Conservation (phyloP, 352 stramenopile species). For the Phytophthora tubulina region DNA sequence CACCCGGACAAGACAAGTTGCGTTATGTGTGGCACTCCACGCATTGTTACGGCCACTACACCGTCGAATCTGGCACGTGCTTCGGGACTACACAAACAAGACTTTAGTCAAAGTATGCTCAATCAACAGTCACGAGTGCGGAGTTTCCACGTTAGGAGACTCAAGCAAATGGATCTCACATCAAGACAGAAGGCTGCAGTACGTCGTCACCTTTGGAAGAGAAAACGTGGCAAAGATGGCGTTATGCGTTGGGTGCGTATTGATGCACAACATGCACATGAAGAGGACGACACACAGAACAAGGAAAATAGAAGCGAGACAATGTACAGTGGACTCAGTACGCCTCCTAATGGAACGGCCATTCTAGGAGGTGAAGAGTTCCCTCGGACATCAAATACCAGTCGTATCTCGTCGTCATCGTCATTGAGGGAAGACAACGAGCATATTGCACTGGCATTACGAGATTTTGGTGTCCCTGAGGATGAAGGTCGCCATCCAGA, state of each 20-base stretch:
- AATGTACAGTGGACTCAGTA: conserved; percentile 60
- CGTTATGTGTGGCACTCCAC: conserved; percentile 87
- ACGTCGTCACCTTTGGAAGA: conserved; percentile 79
- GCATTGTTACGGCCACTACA: conserved; percentile 62
- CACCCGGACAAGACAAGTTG: conserved; percentile 83
- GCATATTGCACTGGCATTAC: conserved; percentile 77
- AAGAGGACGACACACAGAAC: conserved; percentile 37
- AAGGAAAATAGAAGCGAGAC: conserved; percentile 33
- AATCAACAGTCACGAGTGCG: conserved; percentile 86
- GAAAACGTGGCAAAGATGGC: conserved; percentile 76
- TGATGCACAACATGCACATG: conserved; percentile 54
- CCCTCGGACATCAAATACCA: conserved; percentile 38
- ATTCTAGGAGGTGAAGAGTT: conserved; percentile 43
- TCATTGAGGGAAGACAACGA: conserved; percentile 78
- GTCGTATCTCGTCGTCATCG: conserved; percentile 53
- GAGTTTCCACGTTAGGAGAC: conserved; percentile 84
- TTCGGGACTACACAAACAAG: conserved; percentile 76
- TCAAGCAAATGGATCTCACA: conserved; percentile 90
- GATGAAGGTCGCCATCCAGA: conserved; percentile 39
- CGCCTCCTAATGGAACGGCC: conserved; percentile 54
- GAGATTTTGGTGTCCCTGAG: conserved; percentile 75
- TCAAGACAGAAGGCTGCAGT: conserved; percentile 82
- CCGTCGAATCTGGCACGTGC: conserved; percentile 70
- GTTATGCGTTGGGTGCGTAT: conserved; percentile 87
- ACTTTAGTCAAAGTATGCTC: conserved; percentile 76